Base-by-base conservation (phyloP, 1,284 basidiomycete genomes). In the Heterobasidion occidentale region DNA sequence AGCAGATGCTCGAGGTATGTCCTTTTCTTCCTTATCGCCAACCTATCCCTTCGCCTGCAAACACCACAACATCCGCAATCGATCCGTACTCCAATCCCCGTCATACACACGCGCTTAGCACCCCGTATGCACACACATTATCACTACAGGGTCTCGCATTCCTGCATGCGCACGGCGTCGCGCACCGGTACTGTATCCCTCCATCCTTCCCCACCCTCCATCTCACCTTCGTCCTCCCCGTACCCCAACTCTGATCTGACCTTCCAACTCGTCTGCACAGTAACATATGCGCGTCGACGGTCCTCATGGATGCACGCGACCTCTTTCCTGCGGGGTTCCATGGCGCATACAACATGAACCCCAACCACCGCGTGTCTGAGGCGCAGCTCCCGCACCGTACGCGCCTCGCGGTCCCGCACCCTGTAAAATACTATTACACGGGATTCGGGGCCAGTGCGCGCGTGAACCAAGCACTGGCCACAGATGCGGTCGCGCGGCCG, bases 281-380 rank as follows among this genome's bases (percentile, higher is more conserved):
- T 38, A 53, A 53, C 15, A 53, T 53, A 36, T 34, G 19, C n/a
- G 11, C 52, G 17, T 15, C 11, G 19, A 53, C 42, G 12, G 34
- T 53, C 38, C 52, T 53, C 36, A 53, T 53, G 52, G 52, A 53
- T 33, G 52, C 52, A 17, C 17, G 36, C 14, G n/a, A 14, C 17
- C 52, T 53, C 36, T 53, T 44, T 20, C 51, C 52, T 9, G 9
- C 15, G 15, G 52, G 52, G 12, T 53, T 53, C 38, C 52, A 53
- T 8, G 52, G 52, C 38, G 52, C 52, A 14, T 53, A 44, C 52
- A 53, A 53, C 52, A 53, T 53, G 52, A 53, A 53, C 27, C n/a
- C 52, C 0, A 45, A n/a, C 14, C 52, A 53, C 27, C 52, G 52
- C 20, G 36, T 45, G 1, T 11, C 36, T 11, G 52, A 53, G 42